Evolutionary conservation across 75 land plant genomes (phyloP), one percentile per base, ranked within the genome.

Genomic region (Azolla pinnata): DNA sequence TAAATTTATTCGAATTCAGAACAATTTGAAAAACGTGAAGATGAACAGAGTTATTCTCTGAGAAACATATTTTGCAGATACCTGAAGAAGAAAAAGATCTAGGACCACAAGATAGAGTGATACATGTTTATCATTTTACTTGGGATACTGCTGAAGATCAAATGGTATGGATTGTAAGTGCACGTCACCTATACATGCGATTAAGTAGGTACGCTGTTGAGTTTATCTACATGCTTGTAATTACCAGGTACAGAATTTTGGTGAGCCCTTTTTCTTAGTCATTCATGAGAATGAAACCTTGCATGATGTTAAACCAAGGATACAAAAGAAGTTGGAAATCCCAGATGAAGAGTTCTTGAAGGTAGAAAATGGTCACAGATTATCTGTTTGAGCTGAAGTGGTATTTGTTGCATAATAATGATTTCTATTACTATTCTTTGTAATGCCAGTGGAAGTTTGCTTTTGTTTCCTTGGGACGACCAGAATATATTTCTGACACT

Each of bases 41-140:
- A n/a, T n/a, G n/a, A n/a, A 38, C 42, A 38, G 42, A 38, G 14
- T 8, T 8, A 38, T 5, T 51, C 23, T 35, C 31, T 60, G 4
- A n/a, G n/a, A n/a, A n/a, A 21, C 30, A n/a, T 31, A 28, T 60
- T 28, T 5, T 1, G 10, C n/a, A 92, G 97, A 82, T 92, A 45
- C 97, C 97, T 9, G 97, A 92, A 32, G 97, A 92, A 67, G 97
- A 92, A 70, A 88, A 92, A 67, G 83, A 82, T 24, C 77, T 92
- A 52, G 84, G 84, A 32, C 76, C 78, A 9, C 84, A 83, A 45
- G 90, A 89, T 64, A 86, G 97, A 14, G 70, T 92, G 74, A 88
- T 92, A 72, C 96, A 85, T 73, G 97, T 88, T 54, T 91, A 88
- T 53, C 97, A 91, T 64, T 84, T 88, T 56, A 80, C 69, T 0